phyloP scores from a whole-genome alignment of 225 moss, liverwort and hornwort species.

The Physcomitrellopsis africana region DNA sequence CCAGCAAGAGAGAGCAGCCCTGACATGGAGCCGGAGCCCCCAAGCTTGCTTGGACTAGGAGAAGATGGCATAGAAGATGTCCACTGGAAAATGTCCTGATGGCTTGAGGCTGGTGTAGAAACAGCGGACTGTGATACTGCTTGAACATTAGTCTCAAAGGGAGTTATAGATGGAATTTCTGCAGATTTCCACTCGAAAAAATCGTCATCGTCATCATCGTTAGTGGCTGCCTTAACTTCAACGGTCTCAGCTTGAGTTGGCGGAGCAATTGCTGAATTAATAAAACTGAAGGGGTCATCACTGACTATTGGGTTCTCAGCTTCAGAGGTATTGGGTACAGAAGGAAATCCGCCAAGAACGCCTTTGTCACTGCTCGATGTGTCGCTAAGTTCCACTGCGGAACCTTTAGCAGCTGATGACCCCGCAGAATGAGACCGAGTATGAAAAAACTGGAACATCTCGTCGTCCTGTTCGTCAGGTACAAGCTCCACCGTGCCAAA shows the following conservation, averaged over 20 bases:
- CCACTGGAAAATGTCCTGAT: slow-evolving; percentile 42
- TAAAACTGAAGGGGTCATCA: slow-evolving; percentile 50
- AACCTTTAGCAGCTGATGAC: slow-evolving; percentile 27
- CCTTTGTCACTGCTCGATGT: slow-evolving; percentile 22
- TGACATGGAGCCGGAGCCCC: slow-evolving; percentile 27
- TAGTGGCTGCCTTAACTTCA: slow-evolving; percentile 23
- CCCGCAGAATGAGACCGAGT: slow-evolving; percentile 56
- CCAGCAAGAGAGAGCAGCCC: slow-evolving; percentile 54
- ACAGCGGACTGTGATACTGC: slow-evolving; percentile 18
- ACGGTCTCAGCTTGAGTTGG: slow-evolving; percentile 20
- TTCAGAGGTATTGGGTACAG: slow-evolving; percentile 1
- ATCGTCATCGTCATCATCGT: slow-evolving; percentile 31
- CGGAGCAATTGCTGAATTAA: slow-evolving; percentile 39
- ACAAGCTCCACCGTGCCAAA: slow-evolving; percentile 53
- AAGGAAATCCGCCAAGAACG: background rate
- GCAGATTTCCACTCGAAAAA: slow-evolving; percentile 62
- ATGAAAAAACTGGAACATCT: slow-evolving; percentile 66
- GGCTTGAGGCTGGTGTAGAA: slow-evolving; percentile 28
- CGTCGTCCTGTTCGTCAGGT: slow-evolving; percentile 55
- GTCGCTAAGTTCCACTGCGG: slow-evolving; percentile 26
- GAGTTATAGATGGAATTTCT: slow-evolving; percentile 23
- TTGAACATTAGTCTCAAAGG: slow-evolving; percentile 25
- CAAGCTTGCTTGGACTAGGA: slow-evolving; percentile 41
- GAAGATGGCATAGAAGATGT: slow-evolving; percentile 20
- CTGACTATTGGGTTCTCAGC: slow-evolving; percentile 3